Evolutionary conservation across 2,329 filamentous ascomycete genomes (phyloP).

Genomic region (Penicillium palitans): DNA sequence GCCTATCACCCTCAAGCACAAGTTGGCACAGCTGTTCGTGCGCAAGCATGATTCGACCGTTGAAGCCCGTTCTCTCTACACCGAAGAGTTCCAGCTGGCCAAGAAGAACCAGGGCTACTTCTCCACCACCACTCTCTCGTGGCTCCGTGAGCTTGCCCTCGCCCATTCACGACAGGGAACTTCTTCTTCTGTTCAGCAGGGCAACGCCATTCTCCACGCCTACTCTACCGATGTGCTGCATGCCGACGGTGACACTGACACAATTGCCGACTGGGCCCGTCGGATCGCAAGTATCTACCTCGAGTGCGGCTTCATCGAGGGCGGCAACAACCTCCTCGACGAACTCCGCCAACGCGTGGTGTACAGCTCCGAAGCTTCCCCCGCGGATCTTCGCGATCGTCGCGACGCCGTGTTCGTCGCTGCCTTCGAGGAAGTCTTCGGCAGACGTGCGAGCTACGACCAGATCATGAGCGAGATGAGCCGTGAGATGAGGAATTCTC

Average conservation of each 20-base stretch:
- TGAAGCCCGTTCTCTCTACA: conserved; percentile 42
- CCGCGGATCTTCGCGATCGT: conserved; percentile 33
- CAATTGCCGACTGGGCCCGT: conserved; percentile 48
- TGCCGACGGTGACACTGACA: conserved; percentile 44
- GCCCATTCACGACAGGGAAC: conserved; percentile 44
- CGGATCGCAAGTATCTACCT: conserved; percentile 51
- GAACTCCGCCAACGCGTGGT: conserved; percentile 54
- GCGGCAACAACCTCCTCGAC: conserved; percentile 46
- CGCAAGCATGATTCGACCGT: conserved; percentile 41
- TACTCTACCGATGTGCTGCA: conserved; percentile 47
- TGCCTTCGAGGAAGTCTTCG: conserved; percentile 47
- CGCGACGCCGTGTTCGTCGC: conserved; percentile 49
- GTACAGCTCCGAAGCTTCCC: conserved; percentile 41
- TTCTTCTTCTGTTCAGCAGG: conserved; percentile 41
- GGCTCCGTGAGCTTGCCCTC: conserved; percentile 47
- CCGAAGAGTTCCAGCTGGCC: conserved; percentile 47
- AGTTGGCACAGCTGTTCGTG: conserved; percentile 52
- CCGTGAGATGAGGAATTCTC: conserved; percentile 46
- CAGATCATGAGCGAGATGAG: conserved; percentile 48
- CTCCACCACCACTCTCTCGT: conserved; percentile 48
- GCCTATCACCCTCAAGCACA: conserved; percentile 51
- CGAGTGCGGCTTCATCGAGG: conserved; percentile 43
- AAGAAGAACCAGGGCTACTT: conserved; percentile 49
- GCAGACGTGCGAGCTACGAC: conserved; percentile 37
- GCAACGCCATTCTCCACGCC: conserved; percentile 43